Evolutionary conservation across 1,139 yeast genomes (phyloP), one percentile per base, ranked within the genome.

Genomic region (Kodamaea anthophila): DNA sequence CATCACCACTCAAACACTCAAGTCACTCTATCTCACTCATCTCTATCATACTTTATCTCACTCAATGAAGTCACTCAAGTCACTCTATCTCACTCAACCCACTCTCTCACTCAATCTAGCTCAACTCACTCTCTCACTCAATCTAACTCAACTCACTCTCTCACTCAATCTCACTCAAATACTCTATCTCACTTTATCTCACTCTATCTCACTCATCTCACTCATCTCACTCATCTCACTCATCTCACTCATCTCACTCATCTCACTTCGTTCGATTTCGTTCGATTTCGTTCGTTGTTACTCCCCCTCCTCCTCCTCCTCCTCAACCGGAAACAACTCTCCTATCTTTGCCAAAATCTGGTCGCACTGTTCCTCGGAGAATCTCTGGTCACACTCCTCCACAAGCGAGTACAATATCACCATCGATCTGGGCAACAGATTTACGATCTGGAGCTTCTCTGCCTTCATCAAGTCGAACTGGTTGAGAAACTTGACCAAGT

Each of bases 371-470:
- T 74, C 81, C 35, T 79, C 83, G 13, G 64, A 57, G 45, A 86
- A 80, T 41, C 97, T 65, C 41, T 74, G 78, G 43, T 88, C 97
- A 53, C 96, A 88, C 52, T 91, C 97, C 48, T 91, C 98, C 3
- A 91, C 77, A 24, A 88, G 62, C 0, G 91, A 68, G 52, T 77
- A 86, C 33, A 91, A 65, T 23, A 75, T 80, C 4, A 87, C 96
- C 65, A 85, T 59, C 3, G 87, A 74, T 28, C 80, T 62, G 1
- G 97, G 97, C 23, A 87, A 68, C 4, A 77, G 64, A 53, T 91
- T 88, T 35, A 87, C 70, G 21, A 91, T 74, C 55, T 88, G 96
- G 23, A 91, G 60, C 46, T 81, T 77, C 49, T 91, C 98, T 13
- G 84, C 79, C 52, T 85, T 83, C 55, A 83, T 87, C 38, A 91